These are phyloP conservation scores for Pseudocercospora crystallina DNA, from an alignment of 2,329 filamentous ascomycete genomes.

Conservation along the genomic window DNA sequence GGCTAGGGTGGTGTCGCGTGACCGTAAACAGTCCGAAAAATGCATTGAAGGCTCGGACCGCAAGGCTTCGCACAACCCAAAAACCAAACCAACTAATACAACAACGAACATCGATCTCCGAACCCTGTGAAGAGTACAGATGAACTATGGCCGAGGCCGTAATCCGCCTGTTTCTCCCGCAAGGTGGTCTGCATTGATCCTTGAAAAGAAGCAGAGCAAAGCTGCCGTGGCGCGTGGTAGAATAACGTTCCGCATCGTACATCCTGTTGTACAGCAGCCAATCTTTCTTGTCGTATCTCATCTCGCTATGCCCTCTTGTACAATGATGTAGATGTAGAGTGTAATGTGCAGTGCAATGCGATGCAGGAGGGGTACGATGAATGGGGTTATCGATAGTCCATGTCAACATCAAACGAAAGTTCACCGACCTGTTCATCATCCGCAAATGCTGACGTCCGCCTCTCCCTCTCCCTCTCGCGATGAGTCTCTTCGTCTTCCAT, in stretches of 20 bases:
- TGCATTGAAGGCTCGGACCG: constrained; percentile 16
- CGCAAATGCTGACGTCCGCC: constrained; percentile 36
- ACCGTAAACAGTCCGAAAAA: constrained; percentile 10
- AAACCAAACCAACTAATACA: neutral
- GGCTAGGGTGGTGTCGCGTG: constrained; percentile 13
- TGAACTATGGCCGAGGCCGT: no score
- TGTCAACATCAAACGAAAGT: constrained; percentile 62
- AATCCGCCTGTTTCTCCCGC: no score
- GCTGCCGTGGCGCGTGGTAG: no score
- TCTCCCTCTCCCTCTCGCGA: constrained; percentile 18
- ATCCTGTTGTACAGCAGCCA: constrained; percentile 12
- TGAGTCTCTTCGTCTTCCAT: constrained; percentile 60
- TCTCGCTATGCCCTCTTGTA: constrained; percentile 14
- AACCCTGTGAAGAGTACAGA: no score
- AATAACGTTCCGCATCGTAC: neutral
- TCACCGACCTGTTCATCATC: constrained; percentile 67
- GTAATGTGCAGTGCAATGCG: constrained; percentile 10
- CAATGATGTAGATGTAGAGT: constrained; percentile 10
- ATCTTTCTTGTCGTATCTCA: constrained; percentile 12
- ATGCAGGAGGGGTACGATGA: constrained; percentile 1
- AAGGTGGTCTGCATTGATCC: no score
- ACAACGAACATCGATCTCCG: no score
- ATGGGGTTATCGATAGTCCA: constrained; percentile 55
- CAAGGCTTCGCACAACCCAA: constrained; percentile 8
- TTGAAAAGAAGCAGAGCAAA: no score